Percentiles rank a stretch among this genome's conserved stretches.
Evolutionary conservation across 768 basidiomycete species (phyloP).

Genomic region (Kockovaella imperatae): DNA sequence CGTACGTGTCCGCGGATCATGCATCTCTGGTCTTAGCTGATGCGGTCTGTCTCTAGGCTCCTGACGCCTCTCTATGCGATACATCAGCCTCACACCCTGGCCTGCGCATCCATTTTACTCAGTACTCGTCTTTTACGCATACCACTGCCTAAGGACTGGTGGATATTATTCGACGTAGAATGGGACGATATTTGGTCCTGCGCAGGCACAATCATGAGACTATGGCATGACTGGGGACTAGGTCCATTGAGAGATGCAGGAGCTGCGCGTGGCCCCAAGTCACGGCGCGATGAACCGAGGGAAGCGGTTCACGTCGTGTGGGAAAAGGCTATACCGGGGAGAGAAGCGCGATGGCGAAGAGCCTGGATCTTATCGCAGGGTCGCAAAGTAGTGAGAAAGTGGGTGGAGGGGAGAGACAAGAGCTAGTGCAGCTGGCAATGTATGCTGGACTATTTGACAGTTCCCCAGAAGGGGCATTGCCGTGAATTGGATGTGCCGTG

Average conservation of each 20-base stretch:
- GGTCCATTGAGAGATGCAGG: constrained; percentile 47
- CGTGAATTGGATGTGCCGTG: not conserved
- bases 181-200: constrained; percentile 84
- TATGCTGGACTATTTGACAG: too few relatives aligned
- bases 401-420: constrained; percentile 58
- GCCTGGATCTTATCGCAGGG: constrained; percentile 52
- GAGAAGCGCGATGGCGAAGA: constrained; percentile 45
- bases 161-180: constrained; percentile 83
- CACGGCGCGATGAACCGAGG: too few relatives aligned
- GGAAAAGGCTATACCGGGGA: constrained; percentile 40
- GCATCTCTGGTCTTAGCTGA: not conserved
- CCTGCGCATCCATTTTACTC: constrained; percentile 80
- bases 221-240: constrained; percentile 50
- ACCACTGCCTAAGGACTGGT: constrained; percentile 75
- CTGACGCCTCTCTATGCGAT: constrained; percentile 89
- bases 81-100: constrained; percentile 81
- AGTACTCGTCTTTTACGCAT: constrained; percentile 63
- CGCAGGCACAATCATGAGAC: constrained; percentile 71
- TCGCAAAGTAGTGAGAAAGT: constrained; percentile 71
- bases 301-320: constrained; percentile 39
- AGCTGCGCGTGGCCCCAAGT: too few relatives aligned
- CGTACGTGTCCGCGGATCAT: constrained; percentile 53
- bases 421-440: too few relatives aligned
- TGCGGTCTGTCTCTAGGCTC: constrained; percentile 52
- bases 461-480: too few relatives aligned